These are phyloP conservation scores for Gnomoniopsis smithogilvyi DNA, from an alignment of 2,329 filamentous ascomycete species.

Conservation along the genomic window DNA sequence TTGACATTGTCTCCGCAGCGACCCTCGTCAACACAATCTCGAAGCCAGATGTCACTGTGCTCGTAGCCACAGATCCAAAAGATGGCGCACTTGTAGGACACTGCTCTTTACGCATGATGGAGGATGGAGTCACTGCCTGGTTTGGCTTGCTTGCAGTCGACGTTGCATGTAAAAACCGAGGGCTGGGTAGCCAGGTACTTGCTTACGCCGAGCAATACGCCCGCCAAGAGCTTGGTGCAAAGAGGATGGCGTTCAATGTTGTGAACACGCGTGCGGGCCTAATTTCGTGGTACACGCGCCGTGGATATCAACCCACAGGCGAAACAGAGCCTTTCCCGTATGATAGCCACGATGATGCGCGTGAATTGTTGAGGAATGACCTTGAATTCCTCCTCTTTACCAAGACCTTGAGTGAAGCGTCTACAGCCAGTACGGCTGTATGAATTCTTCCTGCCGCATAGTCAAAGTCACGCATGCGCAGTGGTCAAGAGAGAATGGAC, in stretches of 20 bases:
- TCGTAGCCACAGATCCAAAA: constrained; percentile 26
- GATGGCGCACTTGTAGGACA: constrained; percentile 22
- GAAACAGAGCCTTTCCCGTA: constrained; percentile 30
- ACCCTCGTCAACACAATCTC: constrained; percentile 25
- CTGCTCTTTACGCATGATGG: constrained; percentile 24
- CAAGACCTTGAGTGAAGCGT: constrained; percentile 25
- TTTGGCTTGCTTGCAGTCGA: constrained; percentile 35
- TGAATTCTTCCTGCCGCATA: not conserved
- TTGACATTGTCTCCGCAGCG: constrained; percentile 10
- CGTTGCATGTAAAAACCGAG: constrained; percentile 25
- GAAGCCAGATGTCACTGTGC: constrained; percentile 25
- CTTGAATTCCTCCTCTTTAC: constrained; percentile 34
- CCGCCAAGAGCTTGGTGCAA: constrained; percentile 21
- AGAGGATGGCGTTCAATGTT: constrained; percentile 23
- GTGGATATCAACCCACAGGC: constrained; percentile 30
- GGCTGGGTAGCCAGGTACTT: constrained; percentile 30
- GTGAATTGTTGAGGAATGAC: constrained; percentile 24
- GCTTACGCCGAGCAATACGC: constrained; percentile 27
- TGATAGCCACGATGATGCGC: constrained; percentile 7
- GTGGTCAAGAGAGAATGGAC: no score
- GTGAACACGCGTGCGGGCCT: constrained; percentile 26
- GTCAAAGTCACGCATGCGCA: not conserved
- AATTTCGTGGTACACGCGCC: constrained; percentile 28
- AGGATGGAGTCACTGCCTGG: constrained; percentile 24
- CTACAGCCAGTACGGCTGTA: not conserved